A percentile compares a stretch with the other conserved stretches of the same genome.
Evolutionary conservation across 1,139 yeast species (phyloP).

Genomic region (Debaryomyces udenii): DNA sequence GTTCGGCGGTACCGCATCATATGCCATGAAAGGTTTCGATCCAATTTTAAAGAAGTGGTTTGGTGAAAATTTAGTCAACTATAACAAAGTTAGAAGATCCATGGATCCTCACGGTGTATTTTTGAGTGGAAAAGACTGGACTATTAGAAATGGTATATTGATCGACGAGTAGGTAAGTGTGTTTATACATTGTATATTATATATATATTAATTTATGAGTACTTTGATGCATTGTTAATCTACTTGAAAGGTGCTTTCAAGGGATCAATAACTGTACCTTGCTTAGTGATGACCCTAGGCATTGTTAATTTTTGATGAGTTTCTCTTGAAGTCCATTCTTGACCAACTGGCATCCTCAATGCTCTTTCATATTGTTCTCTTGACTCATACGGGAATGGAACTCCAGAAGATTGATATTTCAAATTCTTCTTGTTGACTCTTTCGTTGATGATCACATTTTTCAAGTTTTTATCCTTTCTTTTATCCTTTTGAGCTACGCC

Average conservation of each 20-base stretch:
- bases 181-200: slow-evolving; percentile 1
- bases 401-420: slow-evolving; percentile 82
- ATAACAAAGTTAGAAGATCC: slow-evolving; percentile 61
- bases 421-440: slow-evolving; percentile 78
- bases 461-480: slow-evolving; percentile 74
- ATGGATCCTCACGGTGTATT: slow-evolving; percentile 86
- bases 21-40: slow-evolving; percentile 80
- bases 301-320: slow-evolving; percentile 86
- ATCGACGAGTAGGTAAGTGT: slow-evolving; percentile 19
- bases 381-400: slow-evolving; percentile 93
- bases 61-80: slow-evolving; percentile 66
- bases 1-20: slow-evolving; percentile 56
- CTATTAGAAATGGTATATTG: slow-evolving; percentile 74
- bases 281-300: slow-evolving; percentile 85
- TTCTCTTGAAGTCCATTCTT: slow-evolving; percentile 90
- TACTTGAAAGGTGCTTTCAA: slow-evolving; percentile 69
- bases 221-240: too few species aligned
- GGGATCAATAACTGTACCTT: slow-evolving; percentile 91
- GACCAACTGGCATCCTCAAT: slow-evolving; percentile 94
- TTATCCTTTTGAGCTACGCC: slow-evolving; percentile 74
- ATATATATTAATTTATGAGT: slow-evolving; percentile 1
- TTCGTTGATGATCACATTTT: slow-evolving; percentile 89
- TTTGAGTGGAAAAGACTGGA: slow-evolving; percentile 78
- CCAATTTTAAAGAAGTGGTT: slow-evolving; percentile 76
- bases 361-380: slow-evolving; percentile 94